Conservation (phyloP, 2,329 filamentous ascomycete species). For the Diaporthe capsici region DNA sequence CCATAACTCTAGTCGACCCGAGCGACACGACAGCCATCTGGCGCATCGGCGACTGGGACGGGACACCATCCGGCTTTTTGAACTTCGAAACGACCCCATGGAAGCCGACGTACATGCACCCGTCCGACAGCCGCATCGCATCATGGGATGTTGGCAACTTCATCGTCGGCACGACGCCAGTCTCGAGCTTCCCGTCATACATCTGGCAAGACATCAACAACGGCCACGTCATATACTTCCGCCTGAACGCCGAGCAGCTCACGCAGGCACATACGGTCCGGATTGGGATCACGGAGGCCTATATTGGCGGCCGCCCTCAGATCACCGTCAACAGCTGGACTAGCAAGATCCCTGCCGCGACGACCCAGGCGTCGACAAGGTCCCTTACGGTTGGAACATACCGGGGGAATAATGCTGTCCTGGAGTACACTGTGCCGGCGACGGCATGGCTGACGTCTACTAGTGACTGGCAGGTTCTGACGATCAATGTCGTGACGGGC, state of each 20-base stretch:
- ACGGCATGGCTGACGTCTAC: slow-evolving; percentile 49
- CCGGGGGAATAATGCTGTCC: slow-evolving; percentile 49
- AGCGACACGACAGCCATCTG: slow-evolving; percentile 51
- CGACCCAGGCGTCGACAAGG: slow-evolving; percentile 49
- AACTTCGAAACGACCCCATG: slow-evolving; percentile 55
- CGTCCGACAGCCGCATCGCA: slow-evolving; percentile 51
- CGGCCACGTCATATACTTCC: slow-evolving; percentile 57
- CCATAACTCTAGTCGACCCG: slow-evolving; percentile 50
- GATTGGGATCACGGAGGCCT: slow-evolving; percentile 51
- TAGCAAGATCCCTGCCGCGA: slow-evolving; percentile 47
- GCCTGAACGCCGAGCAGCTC: slow-evolving; percentile 48
- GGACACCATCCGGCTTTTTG: slow-evolving; percentile 52
- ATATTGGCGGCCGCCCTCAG: slow-evolving; percentile 50
- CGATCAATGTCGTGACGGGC: slow-evolving; percentile 49
- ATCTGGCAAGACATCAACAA: slow-evolving; percentile 60
- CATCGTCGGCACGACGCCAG: slow-evolving; percentile 53
- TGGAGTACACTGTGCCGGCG: slow-evolving; percentile 48
- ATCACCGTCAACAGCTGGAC: slow-evolving; percentile 51
- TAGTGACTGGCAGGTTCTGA: slow-evolving; percentile 49
- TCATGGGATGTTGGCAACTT: slow-evolving; percentile 51
- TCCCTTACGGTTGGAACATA: slow-evolving; percentile 53
- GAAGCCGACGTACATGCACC: slow-evolving; percentile 59
- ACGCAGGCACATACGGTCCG: slow-evolving; percentile 47
- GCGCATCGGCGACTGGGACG: slow-evolving; percentile 56
- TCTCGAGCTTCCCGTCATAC: slow-evolving; percentile 55